phyloP scores from a whole-genome alignment of 306 rosid species.

The Potentilla sterilis region DNA sequence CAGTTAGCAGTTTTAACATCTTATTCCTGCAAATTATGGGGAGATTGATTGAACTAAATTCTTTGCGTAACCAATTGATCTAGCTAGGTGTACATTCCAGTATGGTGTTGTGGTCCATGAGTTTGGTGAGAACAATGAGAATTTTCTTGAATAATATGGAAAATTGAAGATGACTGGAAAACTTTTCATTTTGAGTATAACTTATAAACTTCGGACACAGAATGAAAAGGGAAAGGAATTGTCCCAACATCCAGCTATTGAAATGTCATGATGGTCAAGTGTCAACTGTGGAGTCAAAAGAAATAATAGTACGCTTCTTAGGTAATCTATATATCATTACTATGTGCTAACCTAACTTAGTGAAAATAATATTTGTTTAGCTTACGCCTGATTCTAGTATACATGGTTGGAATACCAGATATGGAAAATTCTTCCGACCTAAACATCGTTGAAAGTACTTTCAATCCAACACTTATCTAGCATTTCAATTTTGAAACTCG shows the following conservation, averaged over 20 bases:
- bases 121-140: not conserved
- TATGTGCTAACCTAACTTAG: not conserved
- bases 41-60: not conserved
- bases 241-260: constrained; percentile 27
- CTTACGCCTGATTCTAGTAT: not conserved
- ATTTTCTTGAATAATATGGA: not conserved
- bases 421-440: not conserved
- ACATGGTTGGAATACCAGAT: not conserved
- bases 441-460: not conserved
- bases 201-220: not conserved
- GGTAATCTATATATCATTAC: not conserved
- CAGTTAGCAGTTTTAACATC: not conserved
- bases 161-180: constrained; percentile 1
- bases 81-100: not conserved
- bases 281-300: constrained; percentile 1
- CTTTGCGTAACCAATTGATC: not conserved
- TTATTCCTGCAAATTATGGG: not conserved
- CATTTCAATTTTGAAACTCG: not conserved
- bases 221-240: constrained; percentile 16
- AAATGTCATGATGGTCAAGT: not conserved
- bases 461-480: not conserved
- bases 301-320: not conserved
- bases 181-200: not conserved
- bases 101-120: not conserved
- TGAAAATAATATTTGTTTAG: not conserved